Percentiles rank a stretch among this genome's conserved stretches.
phyloP scores from a whole-genome alignment of 2,329 filamentous ascomycete genomes.

The Aspergillus vadensis region DNA sequence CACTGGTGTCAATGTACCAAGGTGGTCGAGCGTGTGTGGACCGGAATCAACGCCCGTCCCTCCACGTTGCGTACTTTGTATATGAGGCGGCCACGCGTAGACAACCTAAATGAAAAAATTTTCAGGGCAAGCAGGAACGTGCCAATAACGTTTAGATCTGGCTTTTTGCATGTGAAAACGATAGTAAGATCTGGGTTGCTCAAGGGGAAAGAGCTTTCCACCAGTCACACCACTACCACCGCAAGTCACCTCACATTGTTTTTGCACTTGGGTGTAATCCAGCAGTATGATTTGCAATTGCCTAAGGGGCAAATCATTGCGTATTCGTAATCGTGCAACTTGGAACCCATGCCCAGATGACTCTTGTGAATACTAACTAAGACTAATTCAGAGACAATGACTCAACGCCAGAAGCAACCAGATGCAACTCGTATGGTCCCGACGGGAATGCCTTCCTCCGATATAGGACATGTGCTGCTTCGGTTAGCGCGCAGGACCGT shows the following conservation, averaged over 20 bases:
- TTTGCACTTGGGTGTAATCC: not conserved
- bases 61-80: not conserved
- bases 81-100: not conserved
- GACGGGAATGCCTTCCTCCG: constrained; percentile 2
- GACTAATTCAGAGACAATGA: not conserved
- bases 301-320: not conserved
- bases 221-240: constrained; percentile 2
- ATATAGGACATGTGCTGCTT: constrained; percentile 5
- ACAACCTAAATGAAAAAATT: not conserved
- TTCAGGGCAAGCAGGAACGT: not conserved
- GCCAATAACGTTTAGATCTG: not conserved
- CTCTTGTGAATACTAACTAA: not conserved
- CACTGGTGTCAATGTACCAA: not conserved
- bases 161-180: constrained; percentile 1
- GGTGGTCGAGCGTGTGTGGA: not conserved
- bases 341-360: not conserved
- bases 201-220: not conserved
- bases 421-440: not conserved
- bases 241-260: constrained; percentile 1
- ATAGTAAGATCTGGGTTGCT: not conserved
- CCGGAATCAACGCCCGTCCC: not conserved
- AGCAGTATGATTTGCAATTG: not conserved
- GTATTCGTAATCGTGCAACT: constrained; percentile 8
- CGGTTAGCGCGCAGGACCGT: constrained; percentile 3
- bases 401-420: not conserved